Evolutionary conservation across 257 asterid genomes (phyloP), one percentile per base, ranked within the genome.

Genomic region (Handroanthus guayacan): DNA sequence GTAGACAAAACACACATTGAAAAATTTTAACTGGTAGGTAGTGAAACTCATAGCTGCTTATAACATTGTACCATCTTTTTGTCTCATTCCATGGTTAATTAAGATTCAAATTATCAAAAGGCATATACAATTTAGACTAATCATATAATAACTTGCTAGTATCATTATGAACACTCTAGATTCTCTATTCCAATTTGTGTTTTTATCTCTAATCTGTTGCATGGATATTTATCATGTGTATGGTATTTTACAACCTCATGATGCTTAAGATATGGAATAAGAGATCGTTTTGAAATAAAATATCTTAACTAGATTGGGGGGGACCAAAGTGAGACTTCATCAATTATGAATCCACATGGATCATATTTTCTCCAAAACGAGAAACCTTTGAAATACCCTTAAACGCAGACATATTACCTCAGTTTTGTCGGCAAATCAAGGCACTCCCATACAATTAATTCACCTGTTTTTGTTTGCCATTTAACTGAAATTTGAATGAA

Each of bases 381-480:
- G 43, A 66, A 57, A 73, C 18, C 37, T 31, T 14, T 11, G 12
- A 13, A 36, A 4, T 54, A 52, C 18, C 77, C 60, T 60, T 72
- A 58, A 72, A 60, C 37, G 69, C 17, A 17, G 6, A 64, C 10
- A 17, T 5, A 4, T 10, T 47, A 10, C 55, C n/a, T 17, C 9
- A 71, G 4, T 4, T 71, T 17, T 34, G 18, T 72, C 58, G 48
- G 61, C 61, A 52, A 55, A 11, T 39, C 25, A 41, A 43, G 36
- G 8, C 13, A 2, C 39, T 7, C 5, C 67, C 41, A 14, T 11
- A 61, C 39, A 44, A 61, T 47, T 37, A 67, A 11, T 54, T 31
- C 64, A 69, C 75, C 75, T 51, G 43, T 50, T 51, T 68, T 52
- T 72, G 6, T 6, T 73, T 34, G 47, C 63, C 18, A n/a, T 14